Evolutionary conservation across 2,329 filamentous ascomycete species (phyloP), one percentile per base, ranked within the genome.

Genomic region (Epichloe baconii): DNA sequence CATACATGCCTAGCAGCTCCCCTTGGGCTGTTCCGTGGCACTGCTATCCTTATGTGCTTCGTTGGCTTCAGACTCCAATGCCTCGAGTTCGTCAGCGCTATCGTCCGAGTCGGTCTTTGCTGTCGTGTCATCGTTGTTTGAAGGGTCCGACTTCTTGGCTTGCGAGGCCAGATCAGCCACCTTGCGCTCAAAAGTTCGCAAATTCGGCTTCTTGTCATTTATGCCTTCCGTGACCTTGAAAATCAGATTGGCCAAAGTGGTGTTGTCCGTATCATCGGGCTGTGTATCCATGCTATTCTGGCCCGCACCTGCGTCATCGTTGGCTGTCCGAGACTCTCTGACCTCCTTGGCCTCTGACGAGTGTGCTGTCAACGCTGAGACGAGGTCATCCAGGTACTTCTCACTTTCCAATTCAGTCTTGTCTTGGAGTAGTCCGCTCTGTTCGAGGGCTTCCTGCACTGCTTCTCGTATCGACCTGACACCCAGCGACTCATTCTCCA

Each of bases 1-100:
- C 70, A 14, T 80, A 81, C 75, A 93, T 79, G 40, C 80, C 86
- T 26, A 88, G 69, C 1, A 90, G 59, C 3, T 75, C 68, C 2
- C 38, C 34, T 52, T 7, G 1, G 49, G 34, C 11, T 55, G 49
- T n/a, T 54, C 55, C 14, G 23, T 5, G 14, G 34, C 45, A 6
- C 40, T 35, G 19, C n/a, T 21, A n/a, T 48, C 37, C 21, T 41
- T 45, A 12, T 42, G 15, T n/a, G 34, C 44, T n/a, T 51, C 45
- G 17, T 45, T 46, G 11, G 12, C 42, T 10, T 11, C 43, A 10
- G 19, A 23, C 11, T 45, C 47, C 12, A 26, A 6, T 19, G 11
- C 19, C 36, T 52, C 15, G 4, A 38, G 6, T 17, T 36, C 52
- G 3, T 37, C 56, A 19, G 1, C 42, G 1, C 5, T 8, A 10